phyloP scores from a whole-genome alignment of 441 rosid species.

The Adansonia rubrostipa region DNA sequence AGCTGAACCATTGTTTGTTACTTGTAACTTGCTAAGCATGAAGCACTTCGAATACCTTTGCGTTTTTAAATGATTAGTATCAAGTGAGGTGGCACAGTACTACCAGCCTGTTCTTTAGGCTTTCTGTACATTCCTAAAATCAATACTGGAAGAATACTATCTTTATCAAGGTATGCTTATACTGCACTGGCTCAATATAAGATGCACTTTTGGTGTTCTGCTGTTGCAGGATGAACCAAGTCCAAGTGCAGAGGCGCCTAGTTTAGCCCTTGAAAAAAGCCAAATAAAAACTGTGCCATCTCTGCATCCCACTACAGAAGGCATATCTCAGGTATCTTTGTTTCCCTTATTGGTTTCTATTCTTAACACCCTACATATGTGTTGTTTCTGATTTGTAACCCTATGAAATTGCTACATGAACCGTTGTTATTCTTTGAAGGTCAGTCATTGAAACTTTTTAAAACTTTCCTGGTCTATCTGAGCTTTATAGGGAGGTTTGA shows the following conservation, averaged over 20 bases:
- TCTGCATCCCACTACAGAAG: slow-evolving; percentile 27
- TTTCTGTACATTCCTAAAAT: not conserved
- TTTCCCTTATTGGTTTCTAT: not conserved
- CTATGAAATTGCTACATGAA: slow-evolving; percentile 10
- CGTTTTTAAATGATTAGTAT: no score
- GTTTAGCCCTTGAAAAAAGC: slow-evolving; percentile 22
- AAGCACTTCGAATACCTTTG: not conserved
- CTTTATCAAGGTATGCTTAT: not conserved
- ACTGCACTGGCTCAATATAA: not conserved
- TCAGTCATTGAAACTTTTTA: not conserved
- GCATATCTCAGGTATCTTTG: slow-evolving; percentile 18
- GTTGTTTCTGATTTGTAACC: slow-evolving; percentile 15
- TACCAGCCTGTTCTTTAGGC: not conserved
- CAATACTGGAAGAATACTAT: not conserved
- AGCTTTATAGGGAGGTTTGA: slow-evolving; percentile 10
- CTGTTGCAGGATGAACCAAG: slow-evolving; percentile 13
- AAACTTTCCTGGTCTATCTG: not conserved
- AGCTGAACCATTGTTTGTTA: not conserved
- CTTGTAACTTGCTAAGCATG: not conserved
- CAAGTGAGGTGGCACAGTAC: not conserved
- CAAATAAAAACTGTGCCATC: slow-evolving; percentile 30
- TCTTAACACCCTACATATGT: slow-evolving; percentile 11
- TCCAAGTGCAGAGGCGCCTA: not conserved
- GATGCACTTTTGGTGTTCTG: not conserved
- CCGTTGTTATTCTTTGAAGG: slow-evolving; percentile 15